Base-by-base conservation (phyloP, 176 grass and related monocot genomes). In the Rhipidocladum racemiflorum region DNA sequence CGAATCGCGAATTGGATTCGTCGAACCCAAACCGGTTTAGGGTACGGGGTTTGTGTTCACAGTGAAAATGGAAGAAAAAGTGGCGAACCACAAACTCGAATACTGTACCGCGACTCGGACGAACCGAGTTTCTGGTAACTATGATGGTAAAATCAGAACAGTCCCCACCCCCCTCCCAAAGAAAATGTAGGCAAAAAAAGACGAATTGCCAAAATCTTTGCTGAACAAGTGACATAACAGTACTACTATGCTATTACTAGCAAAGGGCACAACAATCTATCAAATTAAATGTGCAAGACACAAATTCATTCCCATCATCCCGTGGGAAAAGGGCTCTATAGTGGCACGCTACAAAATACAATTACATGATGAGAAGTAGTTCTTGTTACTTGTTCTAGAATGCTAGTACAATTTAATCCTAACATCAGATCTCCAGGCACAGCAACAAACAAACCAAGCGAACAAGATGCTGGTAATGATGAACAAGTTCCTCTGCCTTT, bases 371-470 rank as follows among this genome's bases (percentile, higher is more conserved):
- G 1, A 29, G 12, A 4, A 30, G 60, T 30, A 23, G 1, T 61
- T 4, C 40, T 42, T 42, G 40, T 42, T 29, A 14, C 11, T 61
- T 29, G 24, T 61, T 15, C 0, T 29, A 29, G 59, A 14, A 5
- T 15, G 12, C 39, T 44, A 70, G 35, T 36, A 36, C 35, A 61
- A 6, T 23, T 61, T 28, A 56, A 59, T 28, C 1, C n/a, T 28
- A 76, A 59, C 70, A 51, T 34, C n/a, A 51, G 27, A 51, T 76
- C 3, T 76, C 1, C 74, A 61, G 55, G 3, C 36, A 61, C 24
- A 43, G 4, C 54, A 44, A 75, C 32, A 75, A 75, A 75, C 72
- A 25, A 63, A 46, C 44, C 44, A n/a, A n/a, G n/a, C n/a, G n/a
- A n/a, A n/a, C 49, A 51, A 51, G 29, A 53, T 53, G 17, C 29